Evolutionary conservation across 2,329 filamentous ascomycete species (phyloP).

Genomic region (Clarireedia paspali): DNA sequence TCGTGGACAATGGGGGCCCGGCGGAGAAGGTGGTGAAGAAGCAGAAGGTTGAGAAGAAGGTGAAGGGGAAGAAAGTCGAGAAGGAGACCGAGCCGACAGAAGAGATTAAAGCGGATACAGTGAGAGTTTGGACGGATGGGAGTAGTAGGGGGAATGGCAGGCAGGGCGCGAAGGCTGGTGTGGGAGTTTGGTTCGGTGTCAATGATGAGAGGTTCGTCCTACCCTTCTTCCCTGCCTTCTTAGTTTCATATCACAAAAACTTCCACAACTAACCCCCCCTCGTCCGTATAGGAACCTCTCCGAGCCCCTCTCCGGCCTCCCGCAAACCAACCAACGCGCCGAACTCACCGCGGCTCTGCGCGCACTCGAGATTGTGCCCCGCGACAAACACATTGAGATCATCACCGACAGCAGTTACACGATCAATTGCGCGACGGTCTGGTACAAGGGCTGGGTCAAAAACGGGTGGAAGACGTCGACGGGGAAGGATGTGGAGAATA

Average conservation of each 20-base stretch:
- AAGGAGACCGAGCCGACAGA: constrained; percentile 10
- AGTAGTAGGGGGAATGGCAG: constrained; percentile 53
- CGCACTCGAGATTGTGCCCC: constrained; percentile 68
- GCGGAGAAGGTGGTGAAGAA: constrained; percentile 23
- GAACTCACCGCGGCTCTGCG: constrained; percentile 84
- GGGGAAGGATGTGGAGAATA: constrained; percentile 72
- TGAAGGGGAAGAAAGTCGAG: constrained; percentile 17
- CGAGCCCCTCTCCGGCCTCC: constrained; percentile 23
- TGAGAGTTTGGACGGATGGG: constrained; percentile 55
- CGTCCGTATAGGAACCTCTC: constrained; percentile 41
- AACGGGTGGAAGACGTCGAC: constrained; percentile 71
- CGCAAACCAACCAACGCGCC: constrained; percentile 93
- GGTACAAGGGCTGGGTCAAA: constrained; percentile 69
- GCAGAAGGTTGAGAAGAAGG: constrained; percentile 14
- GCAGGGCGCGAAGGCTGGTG: constrained; percentile 46
- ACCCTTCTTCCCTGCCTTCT: neutral
- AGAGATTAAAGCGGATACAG: constrained; percentile 22
- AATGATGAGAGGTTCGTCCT: constrained; percentile 43
- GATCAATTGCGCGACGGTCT: constrained; percentile 81
- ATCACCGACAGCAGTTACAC: constrained; percentile 85
- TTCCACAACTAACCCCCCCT: neutral
- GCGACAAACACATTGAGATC: constrained; percentile 64
- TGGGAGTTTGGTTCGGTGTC: constrained; percentile 57
- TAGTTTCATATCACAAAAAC: neutral
- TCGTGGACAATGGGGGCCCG: constrained; percentile 46